Evolutionary conservation across 495 filamentous ascomycete species (phyloP), one percentile per base, ranked within the genome.

Genomic region (Pseudoneurospora amorphoporcata): DNA sequence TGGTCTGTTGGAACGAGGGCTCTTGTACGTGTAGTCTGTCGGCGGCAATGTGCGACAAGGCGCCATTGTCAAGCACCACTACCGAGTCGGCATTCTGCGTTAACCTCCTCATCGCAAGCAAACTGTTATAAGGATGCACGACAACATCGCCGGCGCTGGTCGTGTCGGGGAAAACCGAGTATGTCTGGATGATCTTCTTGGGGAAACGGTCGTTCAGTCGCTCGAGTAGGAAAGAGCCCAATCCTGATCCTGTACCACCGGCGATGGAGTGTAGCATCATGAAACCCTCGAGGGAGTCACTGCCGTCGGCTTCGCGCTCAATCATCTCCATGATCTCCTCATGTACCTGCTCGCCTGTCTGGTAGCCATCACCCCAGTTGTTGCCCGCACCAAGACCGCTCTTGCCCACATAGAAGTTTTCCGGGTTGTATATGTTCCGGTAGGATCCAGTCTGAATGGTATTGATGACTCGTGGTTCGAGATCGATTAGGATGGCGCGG

Each of bases 261-360:
- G 96, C 96, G 77, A 99, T 99, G 4, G 95, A 98, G 79, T 99
- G 95, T 69, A 99, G 87, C 75, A 99, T 88, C 95, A 98, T 98
- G 82, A 99, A 99, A 16, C 95, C 95, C 89, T 99, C 95, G 32
- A 99, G 85, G 42, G 94, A 97, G 79, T 99, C 95, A 83, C 94
- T 98, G 29, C 95, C 95, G 81, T 99, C 95, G 19, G 95, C 95
- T 81, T 99, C 95, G 71, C 95, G 91, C 81, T 99, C 96, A 76
- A 99, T 98, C 94, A 99, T 99, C 80, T 99, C 95, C 86, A 98
- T 92, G 71, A 99, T 92, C 80, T 98, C 95, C 78, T 99, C 95
- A 75, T 97, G 92, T 23, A 99, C 94, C 39, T 84, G 84, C 79
- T 97, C 94, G 73, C 94, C 95, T n/a, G 91, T 91, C 58, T 93